These are phyloP conservation scores for Rhodamnia argentea DNA, from an alignment of 345 rosid species.

Conservation along the genomic window DNA sequence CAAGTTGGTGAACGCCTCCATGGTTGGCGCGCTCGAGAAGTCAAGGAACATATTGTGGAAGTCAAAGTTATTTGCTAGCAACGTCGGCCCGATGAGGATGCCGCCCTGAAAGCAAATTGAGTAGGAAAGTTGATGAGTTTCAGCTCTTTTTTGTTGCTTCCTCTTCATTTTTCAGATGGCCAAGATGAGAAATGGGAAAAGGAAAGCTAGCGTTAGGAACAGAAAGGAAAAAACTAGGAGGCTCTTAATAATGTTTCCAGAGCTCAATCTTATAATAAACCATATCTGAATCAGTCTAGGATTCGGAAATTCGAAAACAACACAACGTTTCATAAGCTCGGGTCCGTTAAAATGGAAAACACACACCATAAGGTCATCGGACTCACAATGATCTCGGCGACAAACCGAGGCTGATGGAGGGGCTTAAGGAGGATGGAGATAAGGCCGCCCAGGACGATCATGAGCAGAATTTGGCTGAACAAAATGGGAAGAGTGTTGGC, in stretches of 20 bases:
- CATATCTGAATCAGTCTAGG: background rate
- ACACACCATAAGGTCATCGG: background rate
- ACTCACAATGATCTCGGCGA: slow-evolving; percentile 19
- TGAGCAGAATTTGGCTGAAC: slow-evolving; percentile 4
- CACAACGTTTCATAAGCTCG: background rate
- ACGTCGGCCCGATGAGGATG: slow-evolving; percentile 27
- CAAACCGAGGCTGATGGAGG: slow-evolving; percentile 12
- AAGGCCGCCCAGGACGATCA: background rate
- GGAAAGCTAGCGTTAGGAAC: background rate
- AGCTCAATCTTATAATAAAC: background rate
- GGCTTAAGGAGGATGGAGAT: slow-evolving; percentile 18
- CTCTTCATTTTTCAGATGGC: background rate
- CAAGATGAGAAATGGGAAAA: background rate
- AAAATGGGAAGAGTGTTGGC: slow-evolving; percentile 10
- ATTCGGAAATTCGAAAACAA: background rate
- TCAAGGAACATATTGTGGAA: slow-evolving; percentile 6
- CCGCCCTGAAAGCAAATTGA: slow-evolving; percentile 32
- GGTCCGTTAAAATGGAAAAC: background rate
- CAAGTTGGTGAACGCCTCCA: slow-evolving; percentile 43
- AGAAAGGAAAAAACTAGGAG: background rate
- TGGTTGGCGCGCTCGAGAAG: slow-evolving; percentile 7
- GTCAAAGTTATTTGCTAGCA: background rate
- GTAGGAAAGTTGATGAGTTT: background rate
- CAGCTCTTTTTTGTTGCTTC: background rate
- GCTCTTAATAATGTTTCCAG: background rate